Percentiles rank a stretch among this genome's conserved stretches.
phyloP scores from a whole-genome alignment of 306 rosid species.

The Pueraria montana region DNA sequence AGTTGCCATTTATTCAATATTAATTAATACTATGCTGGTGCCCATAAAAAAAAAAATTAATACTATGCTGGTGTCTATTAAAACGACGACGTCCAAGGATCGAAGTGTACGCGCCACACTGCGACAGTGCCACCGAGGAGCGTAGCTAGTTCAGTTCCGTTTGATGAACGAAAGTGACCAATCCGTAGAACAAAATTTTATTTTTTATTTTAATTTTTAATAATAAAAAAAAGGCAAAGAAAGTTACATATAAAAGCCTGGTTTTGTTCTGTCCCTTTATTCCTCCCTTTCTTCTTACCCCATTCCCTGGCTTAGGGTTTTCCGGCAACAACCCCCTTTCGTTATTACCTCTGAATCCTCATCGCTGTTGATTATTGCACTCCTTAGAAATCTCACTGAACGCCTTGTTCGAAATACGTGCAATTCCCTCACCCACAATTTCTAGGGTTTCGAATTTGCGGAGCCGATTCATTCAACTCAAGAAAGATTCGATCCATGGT shows the following conservation, averaged over 20 bases:
- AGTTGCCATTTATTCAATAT: too few relatives aligned
- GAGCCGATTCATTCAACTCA: constrained; percentile 52
- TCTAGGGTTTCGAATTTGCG: constrained; percentile 63
- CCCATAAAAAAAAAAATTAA: too few relatives aligned
- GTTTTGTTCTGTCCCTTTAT: constrained; percentile 1
- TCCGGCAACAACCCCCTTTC: constrained; percentile 18
- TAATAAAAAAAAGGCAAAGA: neutral
- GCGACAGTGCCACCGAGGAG: constrained; percentile 30
- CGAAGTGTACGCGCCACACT: constrained; percentile 36
- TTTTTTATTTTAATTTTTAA: neutral
- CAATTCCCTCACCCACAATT: neutral
- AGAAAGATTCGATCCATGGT: constrained; percentile 54
- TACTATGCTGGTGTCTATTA: too few relatives aligned
- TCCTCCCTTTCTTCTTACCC: constrained; percentile 2
- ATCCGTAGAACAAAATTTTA: neutral
- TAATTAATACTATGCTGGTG: too few relatives aligned
- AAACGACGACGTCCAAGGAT: neutral
- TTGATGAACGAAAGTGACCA: constrained; percentile 11
- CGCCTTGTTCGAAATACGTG: neutral
- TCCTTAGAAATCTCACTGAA: neutral
- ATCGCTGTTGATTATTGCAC: neutral
- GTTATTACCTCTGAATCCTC: neutral
- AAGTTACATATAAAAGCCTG: constrained; percentile 53
- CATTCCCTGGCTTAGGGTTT: constrained; percentile 49
- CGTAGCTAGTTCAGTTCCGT: neutral